Evolutionary conservation across 305 asterid species (phyloP).

Genomic region (Solanum hybrid): DNA sequence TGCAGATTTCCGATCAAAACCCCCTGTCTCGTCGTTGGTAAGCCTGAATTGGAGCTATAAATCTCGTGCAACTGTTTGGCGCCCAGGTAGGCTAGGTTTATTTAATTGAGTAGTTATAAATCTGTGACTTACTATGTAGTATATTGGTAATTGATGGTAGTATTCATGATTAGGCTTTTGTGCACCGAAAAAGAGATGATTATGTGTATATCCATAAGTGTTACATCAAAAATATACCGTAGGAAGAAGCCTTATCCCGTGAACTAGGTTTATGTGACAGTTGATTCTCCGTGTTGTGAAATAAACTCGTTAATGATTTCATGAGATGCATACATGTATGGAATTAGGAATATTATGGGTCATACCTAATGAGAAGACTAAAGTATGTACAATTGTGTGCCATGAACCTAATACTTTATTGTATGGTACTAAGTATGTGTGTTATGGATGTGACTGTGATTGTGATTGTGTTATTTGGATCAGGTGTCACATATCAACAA

Average conservation of each 20-base stretch:
- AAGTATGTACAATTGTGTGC: not conserved
- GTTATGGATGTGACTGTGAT: not conserved
- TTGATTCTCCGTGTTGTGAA: not conserved
- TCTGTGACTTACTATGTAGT: rapidly evolving
- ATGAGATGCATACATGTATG: not conserved
- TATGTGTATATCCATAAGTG: not conserved
- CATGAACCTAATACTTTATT: not conserved
- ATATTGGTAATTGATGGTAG: not conserved
- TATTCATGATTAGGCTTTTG: not conserved
- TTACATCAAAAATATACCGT: not conserved
- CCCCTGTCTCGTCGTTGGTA: not conserved
- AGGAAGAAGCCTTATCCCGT: not conserved
- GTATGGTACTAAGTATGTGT: not conserved
- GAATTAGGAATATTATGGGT: not conserved
- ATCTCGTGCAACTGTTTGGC: not conserved
- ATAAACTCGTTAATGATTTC: too few relatives aligned
- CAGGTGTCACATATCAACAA: not conserved
- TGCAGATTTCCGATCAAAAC: not conserved
- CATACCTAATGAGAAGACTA: not conserved
- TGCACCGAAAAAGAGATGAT: not conserved
- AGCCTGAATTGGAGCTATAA: too few relatives aligned
- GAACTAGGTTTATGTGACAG: not conserved
- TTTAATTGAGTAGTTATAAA: too few relatives aligned
- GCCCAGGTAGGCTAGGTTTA: not conserved
- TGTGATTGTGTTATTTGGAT: not conserved